phyloP scores from a whole-genome alignment of 2,329 filamentous ascomycete genomes.

The Cladosporium sp. region DNA sequence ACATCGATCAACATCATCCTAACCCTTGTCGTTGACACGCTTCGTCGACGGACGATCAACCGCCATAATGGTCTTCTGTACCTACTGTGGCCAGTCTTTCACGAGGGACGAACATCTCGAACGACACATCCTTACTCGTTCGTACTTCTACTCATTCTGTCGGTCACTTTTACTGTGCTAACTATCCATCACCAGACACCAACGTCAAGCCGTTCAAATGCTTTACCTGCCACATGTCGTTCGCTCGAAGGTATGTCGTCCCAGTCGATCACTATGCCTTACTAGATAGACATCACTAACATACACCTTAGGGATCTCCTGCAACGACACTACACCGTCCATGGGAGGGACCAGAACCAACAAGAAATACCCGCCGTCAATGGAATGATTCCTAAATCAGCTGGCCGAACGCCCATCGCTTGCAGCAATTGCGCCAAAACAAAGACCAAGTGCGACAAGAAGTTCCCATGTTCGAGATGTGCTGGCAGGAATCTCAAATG shows the following conservation, averaged over 20 bases:
- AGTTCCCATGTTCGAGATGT: slow-evolving; percentile 50
- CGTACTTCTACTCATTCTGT: slow-evolving; percentile 19
- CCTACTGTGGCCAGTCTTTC: slow-evolving; percentile 50
- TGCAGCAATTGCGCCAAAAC: slow-evolving; percentile 52
- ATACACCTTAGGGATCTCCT: slow-evolving; percentile 40
- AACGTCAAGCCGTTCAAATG: slow-evolving; percentile 54
- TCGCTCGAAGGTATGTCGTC: slow-evolving; percentile 44
- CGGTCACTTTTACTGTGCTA: neutral
- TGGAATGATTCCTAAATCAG: slow-evolving; percentile 49
- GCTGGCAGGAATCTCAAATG: slow-evolving; percentile 46
- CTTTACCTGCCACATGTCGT: slow-evolving; percentile 52
- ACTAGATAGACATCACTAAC: neutral
- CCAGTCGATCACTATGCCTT: neutral
- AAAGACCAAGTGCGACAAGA: slow-evolving; percentile 52
- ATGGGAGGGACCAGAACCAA: slow-evolving; percentile 47
- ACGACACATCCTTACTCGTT: slow-evolving; percentile 49
- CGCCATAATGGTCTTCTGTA: slow-evolving; percentile 48
- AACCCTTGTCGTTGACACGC: neutral
- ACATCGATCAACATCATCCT: neutral
- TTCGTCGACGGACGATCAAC: slow-evolving; percentile 12
- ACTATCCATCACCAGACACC: slow-evolving; percentile 36
- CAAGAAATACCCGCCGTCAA: slow-evolving; percentile 45
- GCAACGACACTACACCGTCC: slow-evolving; percentile 49
- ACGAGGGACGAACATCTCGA: slow-evolving; percentile 50
- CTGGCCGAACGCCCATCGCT: slow-evolving; percentile 48